phyloP scores from a whole-genome alignment of 2,329 filamentous ascomycete species.

The Cercospora sp. region DNA sequence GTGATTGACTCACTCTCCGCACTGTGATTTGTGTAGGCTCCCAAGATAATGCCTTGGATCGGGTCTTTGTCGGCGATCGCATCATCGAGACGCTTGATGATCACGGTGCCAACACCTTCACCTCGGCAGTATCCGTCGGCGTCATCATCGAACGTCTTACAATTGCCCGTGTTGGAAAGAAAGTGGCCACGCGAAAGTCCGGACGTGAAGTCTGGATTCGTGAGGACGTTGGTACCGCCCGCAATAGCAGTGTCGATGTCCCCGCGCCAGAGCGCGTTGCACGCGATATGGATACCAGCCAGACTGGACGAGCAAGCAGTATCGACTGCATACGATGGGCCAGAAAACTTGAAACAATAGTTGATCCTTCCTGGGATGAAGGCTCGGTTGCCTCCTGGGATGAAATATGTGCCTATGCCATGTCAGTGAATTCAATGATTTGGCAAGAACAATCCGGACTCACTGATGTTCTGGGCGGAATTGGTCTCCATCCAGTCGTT shows the following conservation, averaged over 20 bases:
- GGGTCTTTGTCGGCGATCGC: background rate
- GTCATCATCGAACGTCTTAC: background rate
- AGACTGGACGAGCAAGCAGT: background rate
- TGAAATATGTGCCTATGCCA: background rate
- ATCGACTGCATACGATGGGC: background rate
- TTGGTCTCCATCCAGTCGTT: conserved; percentile 29
- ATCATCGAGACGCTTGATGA: background rate
- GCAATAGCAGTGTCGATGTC: background rate
- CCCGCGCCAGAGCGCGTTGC: background rate
- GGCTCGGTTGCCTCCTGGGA: background rate
- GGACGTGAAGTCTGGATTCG: background rate
- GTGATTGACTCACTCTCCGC: conserved; percentile 13
- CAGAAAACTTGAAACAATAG: background rate
- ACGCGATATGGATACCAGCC: background rate
- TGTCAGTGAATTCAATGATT: background rate
- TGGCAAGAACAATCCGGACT: background rate
- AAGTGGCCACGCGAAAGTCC: background rate
- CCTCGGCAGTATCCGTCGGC: background rate
- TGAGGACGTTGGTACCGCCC: background rate
- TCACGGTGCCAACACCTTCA: background rate
- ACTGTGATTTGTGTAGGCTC: background rate
- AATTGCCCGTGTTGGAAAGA: background rate
- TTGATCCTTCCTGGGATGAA: background rate
- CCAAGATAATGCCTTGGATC: background rate
- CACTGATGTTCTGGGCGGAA: conserved; percentile 22